phyloP scores from a whole-genome alignment of 2,329 filamentous ascomycete species.

The Zymoseptoria passerinii region DNA sequence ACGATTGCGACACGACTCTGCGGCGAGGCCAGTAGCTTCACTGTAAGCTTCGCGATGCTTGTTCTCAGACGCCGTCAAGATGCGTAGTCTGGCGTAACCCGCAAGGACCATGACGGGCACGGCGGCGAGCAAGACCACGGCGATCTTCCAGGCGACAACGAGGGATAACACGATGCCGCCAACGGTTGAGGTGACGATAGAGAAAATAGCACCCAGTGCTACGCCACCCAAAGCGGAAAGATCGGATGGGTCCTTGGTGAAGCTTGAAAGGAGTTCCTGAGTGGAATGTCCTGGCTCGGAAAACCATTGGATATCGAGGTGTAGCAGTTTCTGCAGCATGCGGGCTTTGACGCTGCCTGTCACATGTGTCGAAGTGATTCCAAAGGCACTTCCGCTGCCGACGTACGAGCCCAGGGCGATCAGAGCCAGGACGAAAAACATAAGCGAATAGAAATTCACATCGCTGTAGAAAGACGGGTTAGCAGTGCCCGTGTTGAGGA shows the following conservation, averaged over 20 bases:
- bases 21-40: constrained; percentile 55
- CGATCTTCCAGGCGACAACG: constrained; percentile 44
- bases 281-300: constrained; percentile 36
- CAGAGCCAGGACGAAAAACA: constrained; percentile 48
- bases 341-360: constrained; percentile 37
- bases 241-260: constrained; percentile 43
- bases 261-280: constrained; percentile 38
- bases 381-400: constrained; percentile 40
- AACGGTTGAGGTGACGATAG: constrained; percentile 39
- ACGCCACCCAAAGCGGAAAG: constrained; percentile 43
- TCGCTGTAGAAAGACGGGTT: constrained; percentile 14
- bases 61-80: constrained; percentile 51
- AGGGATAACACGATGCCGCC: constrained; percentile 42
- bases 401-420: constrained; percentile 41
- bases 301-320: constrained; percentile 48
- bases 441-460: constrained; percentile 37
- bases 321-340: constrained; percentile 45
- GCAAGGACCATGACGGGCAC: constrained; percentile 42
- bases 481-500: constrained; percentile 40
- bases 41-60: constrained; percentile 58
- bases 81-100: constrained; percentile 40
- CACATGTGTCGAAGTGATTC: constrained; percentile 40
- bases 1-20: constrained; percentile 59
- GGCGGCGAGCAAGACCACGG: constrained; percentile 41
- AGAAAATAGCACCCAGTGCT: constrained; percentile 44